Conservation (phyloP, 225 moss, liverwort and hornwort species). For the Physcomitrellopsis africana region DNA sequence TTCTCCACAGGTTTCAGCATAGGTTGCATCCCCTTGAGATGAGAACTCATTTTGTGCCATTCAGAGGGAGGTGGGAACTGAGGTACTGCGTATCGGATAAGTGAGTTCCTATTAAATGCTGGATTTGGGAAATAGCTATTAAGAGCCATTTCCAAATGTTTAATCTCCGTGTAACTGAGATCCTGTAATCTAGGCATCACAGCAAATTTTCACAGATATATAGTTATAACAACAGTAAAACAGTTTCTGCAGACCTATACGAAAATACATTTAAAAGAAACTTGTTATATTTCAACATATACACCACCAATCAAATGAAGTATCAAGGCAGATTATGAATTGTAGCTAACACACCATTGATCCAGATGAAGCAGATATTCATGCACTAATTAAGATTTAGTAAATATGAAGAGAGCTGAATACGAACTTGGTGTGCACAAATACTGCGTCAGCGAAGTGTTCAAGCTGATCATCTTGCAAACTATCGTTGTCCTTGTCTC, state of each 20-base stretch:
- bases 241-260: background rate
- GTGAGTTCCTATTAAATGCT: slow-evolving; percentile 60
- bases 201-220: slow-evolving; percentile 7
- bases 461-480: slow-evolving; percentile 61
- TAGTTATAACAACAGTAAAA: slow-evolving; percentile 22
- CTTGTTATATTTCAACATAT: background rate
- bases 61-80: slow-evolving; percentile 63
- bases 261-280: background rate
- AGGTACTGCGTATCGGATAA: slow-evolving; percentile 71
- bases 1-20: slow-evolving; percentile 39
- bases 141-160: slow-evolving; percentile 67
- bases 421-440: slow-evolving; percentile 88
- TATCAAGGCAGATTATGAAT: background rate
- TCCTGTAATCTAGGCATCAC: slow-evolving; percentile 50
- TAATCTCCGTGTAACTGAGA: slow-evolving; percentile 66
- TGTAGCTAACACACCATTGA: background rate
- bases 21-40: slow-evolving; percentile 47
- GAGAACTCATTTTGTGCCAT: slow-evolving; percentile 54
- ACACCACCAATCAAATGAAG: slow-evolving; percentile 15
- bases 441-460: slow-evolving; percentile 83
- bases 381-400: background rate
- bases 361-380: background rate
- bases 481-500: slow-evolving; percentile 65
- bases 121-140: slow-evolving; percentile 67
- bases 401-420: slow-evolving; percentile 4